A percentile compares a stretch with the other conserved stretches of the same genome.
These are phyloP conservation scores for Leishmania arabica DNA, from an alignment of 208 protist species.

Conservation along the genomic window DNA sequence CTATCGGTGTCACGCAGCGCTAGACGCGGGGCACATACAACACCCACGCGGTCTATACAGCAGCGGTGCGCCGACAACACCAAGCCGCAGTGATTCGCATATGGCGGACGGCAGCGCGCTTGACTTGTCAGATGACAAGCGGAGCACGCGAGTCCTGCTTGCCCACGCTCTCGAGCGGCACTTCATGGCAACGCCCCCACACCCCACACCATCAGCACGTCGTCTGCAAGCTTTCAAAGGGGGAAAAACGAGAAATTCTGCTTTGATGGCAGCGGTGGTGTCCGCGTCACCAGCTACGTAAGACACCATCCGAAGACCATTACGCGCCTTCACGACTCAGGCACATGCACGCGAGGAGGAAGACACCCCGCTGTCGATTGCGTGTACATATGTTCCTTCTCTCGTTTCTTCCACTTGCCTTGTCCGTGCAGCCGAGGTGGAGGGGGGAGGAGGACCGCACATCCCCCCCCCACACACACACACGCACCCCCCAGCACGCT, in stretches of 20 bases:
- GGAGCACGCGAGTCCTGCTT: background rate
- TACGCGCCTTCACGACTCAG: background rate
- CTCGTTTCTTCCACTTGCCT: background rate
- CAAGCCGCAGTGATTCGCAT: background rate
- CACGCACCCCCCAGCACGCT: background rate
- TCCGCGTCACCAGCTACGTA: background rate
- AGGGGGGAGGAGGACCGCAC: background rate
- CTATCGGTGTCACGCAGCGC: background rate
- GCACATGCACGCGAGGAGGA: background rate
- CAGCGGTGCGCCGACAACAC: background rate
- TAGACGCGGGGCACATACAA: background rate
- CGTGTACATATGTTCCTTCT: background rate
- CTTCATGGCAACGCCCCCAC: background rate
- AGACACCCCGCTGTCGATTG: too few relatives aligned
- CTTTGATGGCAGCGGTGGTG: background rate
- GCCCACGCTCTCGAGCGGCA: background rate
- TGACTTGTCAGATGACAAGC: background rate
- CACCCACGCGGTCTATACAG: background rate
- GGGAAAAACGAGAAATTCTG: slow-evolving; percentile 12
- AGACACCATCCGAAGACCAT: background rate
- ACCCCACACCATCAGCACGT: background rate
- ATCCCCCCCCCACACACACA: background rate
- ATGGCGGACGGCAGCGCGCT: background rate
- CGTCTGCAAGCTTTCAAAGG: background rate
- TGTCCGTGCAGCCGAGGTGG: background rate